Base-by-base conservation (phyloP, 495 filamentous ascomycete species). In the Aspergillus mulundensis region DNA sequence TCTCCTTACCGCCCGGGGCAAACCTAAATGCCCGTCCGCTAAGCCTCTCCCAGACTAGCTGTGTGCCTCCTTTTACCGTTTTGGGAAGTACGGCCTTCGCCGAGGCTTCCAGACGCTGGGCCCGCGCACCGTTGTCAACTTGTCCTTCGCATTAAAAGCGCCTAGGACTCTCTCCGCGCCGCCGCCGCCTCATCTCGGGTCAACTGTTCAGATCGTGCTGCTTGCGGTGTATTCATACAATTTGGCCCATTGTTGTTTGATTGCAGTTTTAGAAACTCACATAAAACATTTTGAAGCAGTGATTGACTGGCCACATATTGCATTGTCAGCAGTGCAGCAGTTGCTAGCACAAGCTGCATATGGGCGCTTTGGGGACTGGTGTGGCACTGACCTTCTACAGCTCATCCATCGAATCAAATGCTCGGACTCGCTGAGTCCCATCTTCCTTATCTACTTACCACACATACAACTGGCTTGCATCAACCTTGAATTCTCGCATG, bases 11-110 rank as follows among this genome's bases (percentile, higher is more conserved):
- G 54, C 36, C 45, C 15, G 45, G 55, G 30, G 39, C 52, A 60
- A 60, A 60, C 53, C 53, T 56, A 56, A 56, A 60, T 55, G 16
- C 42, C 32, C 14, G 18, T 38, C 19, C 46, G 24, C 53, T 53
- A 47, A 52, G 12, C 58, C 40, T 47, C 40, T 60, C 48, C 42
- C 12, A 41, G 53, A 16, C 24, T 60, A 46, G 58, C 40, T 15
- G n/a, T 32, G 53, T 44, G 43, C 54, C 54, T 60, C 46, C 59
- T 61, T 61, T 61, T 61, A 49, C 59, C 24, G 38, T 48, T 57
- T 57, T 20, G 50, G 54, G 59, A 28, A 57, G 46, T 36, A 21
- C 28, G 45, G 50, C 53, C 36, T 57, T 38, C 30, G 19, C 6
- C 30, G 28, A 50, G 11, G 16, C 18, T 24, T 50, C 28, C 16